phyloP scores from a whole-genome alignment of 148 eudicot genomes.

The Selenicereus undatus region DNA sequence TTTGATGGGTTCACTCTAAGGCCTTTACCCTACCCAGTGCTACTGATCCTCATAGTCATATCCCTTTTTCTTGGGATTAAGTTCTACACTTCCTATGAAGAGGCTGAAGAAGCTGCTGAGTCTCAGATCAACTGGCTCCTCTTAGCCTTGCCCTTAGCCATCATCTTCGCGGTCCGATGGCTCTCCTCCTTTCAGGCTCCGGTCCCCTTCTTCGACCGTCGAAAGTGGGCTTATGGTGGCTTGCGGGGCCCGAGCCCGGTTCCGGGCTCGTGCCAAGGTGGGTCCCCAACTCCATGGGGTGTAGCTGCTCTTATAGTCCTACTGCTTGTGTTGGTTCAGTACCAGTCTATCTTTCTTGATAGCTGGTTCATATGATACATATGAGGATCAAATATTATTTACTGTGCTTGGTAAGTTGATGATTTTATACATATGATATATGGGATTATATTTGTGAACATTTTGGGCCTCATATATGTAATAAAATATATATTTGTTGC shows the following conservation, averaged over 20 bases:
- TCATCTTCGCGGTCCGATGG: slow-evolving; percentile 49
- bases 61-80: slow-evolving; percentile 52
- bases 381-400: not conserved
- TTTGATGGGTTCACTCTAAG: slow-evolving; percentile 54
- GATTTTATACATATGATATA: not conserved
- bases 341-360: slow-evolving; percentile 48
- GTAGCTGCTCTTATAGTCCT: slow-evolving; percentile 64
- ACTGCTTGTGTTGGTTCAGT: slow-evolving; percentile 57
- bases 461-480: not conserved
- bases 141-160: slow-evolving; percentile 45
- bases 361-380: slow-evolving; percentile 35
- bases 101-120: slow-evolving; percentile 50
- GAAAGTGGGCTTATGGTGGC: slow-evolving; percentile 15
- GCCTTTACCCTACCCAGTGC: slow-evolving; percentile 73
- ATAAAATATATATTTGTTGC: too few species aligned
- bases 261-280: slow-evolving; percentile 24
- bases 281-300: slow-evolving; percentile 53
- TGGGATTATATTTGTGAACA: not conserved
- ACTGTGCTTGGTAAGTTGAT: not conserved
- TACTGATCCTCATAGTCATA: slow-evolving; percentile 49
- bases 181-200: slow-evolving; percentile 44
- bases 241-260: slow-evolving; percentile 13
- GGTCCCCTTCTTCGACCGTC: slow-evolving; percentile 30
- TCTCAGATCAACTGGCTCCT: slow-evolving; percentile 57
- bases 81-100: slow-evolving; percentile 48